A percentile compares a stretch with the other conserved stretches of the same genome.
These are phyloP conservation scores for Talaromyces sp. DNA, from an alignment of 2,329 filamentous ascomycete species.

Conservation along the genomic window DNA sequence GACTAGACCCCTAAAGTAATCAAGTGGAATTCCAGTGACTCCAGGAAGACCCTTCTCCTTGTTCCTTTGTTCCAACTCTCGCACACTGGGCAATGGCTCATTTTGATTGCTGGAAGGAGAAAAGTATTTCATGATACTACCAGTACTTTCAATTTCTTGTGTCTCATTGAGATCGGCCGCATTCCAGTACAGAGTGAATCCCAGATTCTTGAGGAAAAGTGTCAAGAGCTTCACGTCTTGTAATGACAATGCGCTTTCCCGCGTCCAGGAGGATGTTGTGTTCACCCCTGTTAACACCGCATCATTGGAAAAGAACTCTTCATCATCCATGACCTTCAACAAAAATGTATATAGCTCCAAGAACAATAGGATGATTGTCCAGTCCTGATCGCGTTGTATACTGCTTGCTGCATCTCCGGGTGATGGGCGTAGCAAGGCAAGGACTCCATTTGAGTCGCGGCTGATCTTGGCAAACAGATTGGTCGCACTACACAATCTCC, in stretches of 20 bases:
- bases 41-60: constrained; percentile 54
- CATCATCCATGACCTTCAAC: constrained; percentile 88
- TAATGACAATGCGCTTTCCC: constrained; percentile 66
- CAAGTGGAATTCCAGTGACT: constrained; percentile 69
- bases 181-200: constrained; percentile 85
- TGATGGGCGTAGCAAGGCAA: constrained; percentile 53
- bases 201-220: constrained; percentile 82
- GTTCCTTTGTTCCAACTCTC: constrained; percentile 37
- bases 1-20: constrained; percentile 74
- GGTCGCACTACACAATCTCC: constrained; percentile 63
- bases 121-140: constrained; percentile 49
- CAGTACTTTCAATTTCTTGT: constrained; percentile 36
- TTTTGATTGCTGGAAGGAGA: constrained; percentile 25
- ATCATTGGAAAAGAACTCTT: constrained; percentile 77
- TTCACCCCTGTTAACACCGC: constrained; percentile 45
- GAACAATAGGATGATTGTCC: constrained; percentile 85
- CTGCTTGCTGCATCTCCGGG: constrained; percentile 37
- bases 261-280: constrained; percentile 54
- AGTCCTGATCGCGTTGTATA: constrained; percentile 60
- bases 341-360: constrained; percentile 93
- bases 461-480: constrained; percentile 57
- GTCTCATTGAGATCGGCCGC: constrained; percentile 60
- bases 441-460: constrained; percentile 56
- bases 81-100: constrained; percentile 27
- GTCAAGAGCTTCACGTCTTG: constrained; percentile 71